Evolutionary conservation across 2,329 filamentous ascomycete genomes (phyloP), one percentile per base, ranked within the genome.

Genomic region (Chaetomium sp.): DNA sequence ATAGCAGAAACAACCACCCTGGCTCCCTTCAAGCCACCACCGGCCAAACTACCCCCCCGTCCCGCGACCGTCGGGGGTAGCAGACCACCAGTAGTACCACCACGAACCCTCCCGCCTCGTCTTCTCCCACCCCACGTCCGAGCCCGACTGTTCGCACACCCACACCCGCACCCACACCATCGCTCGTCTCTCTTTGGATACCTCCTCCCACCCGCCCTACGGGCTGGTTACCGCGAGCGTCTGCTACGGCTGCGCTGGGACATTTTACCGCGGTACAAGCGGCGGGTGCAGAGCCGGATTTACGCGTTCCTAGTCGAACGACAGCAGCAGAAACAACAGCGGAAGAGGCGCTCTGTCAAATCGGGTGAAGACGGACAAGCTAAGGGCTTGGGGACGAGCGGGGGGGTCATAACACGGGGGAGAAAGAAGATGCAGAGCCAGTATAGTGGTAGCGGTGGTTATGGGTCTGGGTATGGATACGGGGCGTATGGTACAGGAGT

Each of bases 231-330:
- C 64, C 84, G 82, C 67, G 80, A 84, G 57, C 81, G 79, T 59
- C 76, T 94, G 53, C 79, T 85, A 64, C 76, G 79, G 62, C 84
- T 96, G 69, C 88, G 84, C 60, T 81, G 89, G 78, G 83, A 91
- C 64, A 88, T 82, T 5, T 71, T 95, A 32, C 88, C 89, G 10
- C 74, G 78, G 50, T 79, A 89, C 64, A 88, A 86, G 66, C 82
- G 86, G 67, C 77, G 79, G 52, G 73, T 89, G 7, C 90, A 95
- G 71, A 85, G 85, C 40, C 82, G 84, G 54, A 83, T 96, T 61
- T 95, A 94, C 68, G 79, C 79, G 46, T 88, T 86, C 60, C 77
- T 95, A 55, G 74, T 91, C 59, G 76, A 78, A 62, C 80, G 81
- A 50, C 85, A 89, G 70, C 76, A 10, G 49, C 34, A 6, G 33